Conservation (phyloP, 371 early-diverging fungal species). For the Mortierella sp. region DNA sequence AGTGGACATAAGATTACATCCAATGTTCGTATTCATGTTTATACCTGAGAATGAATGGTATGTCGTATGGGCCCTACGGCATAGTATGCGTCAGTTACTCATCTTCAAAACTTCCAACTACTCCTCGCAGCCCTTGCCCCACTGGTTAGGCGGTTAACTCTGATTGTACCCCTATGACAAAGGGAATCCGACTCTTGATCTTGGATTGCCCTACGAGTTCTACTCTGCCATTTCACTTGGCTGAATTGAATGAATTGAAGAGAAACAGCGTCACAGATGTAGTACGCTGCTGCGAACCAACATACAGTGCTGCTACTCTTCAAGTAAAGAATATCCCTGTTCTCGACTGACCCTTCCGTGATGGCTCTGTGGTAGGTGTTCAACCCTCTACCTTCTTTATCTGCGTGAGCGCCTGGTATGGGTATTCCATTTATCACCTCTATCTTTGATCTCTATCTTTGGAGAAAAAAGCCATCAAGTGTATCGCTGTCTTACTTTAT, state of each 20-base stretch:
- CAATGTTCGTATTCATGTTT: no score
- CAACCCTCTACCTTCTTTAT: no score
- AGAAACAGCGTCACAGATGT: constrained; percentile 83
- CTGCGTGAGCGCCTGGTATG: no score
- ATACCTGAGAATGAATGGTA: no score
- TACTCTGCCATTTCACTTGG: constrained; percentile 81
- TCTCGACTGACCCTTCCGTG: constrained; percentile 83
- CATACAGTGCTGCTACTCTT: constrained; percentile 78
- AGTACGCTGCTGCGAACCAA: constrained; percentile 93
- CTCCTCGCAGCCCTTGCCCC: constrained; percentile 57
- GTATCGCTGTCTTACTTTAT: no score
- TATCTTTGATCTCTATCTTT: no score
- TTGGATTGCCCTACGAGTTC: constrained; percentile 91
- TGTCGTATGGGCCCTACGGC: no score
- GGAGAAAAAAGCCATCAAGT: no score
- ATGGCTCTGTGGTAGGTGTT: constrained; percentile 80
- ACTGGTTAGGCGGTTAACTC: constrained; percentile 67
- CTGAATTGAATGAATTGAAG: constrained; percentile 79
- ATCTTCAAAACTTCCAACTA: no score
- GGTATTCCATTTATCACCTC: no score
- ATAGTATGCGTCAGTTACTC: no score
- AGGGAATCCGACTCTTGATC: constrained; percentile 84
- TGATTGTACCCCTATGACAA: constrained; percentile 68
- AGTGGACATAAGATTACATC: no score
- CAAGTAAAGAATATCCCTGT: constrained; percentile 78